Evolutionary conservation across 495 filamentous ascomycete species (phyloP), one percentile per base, ranked within the genome.

Genomic region (Tuber umbilicatum): DNA sequence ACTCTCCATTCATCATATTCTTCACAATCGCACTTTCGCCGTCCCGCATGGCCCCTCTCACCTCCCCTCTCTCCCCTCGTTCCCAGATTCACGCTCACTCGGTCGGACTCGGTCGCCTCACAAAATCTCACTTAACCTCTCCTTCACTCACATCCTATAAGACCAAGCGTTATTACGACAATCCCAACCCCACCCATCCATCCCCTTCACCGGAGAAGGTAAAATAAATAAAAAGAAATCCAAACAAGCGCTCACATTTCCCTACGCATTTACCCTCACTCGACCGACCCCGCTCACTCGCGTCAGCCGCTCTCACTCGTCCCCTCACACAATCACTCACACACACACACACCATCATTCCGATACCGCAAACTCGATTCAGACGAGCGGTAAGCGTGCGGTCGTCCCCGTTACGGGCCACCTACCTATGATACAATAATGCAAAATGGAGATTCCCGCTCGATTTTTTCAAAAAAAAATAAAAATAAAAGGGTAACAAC

Each of bases 261-360:
- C 55, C 21, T 64, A 31, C 55, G 55, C 55, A 64, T 64, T 64
- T 64, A 31, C 55, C 55, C 55, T 64, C 55, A 64, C 55, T 64
- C 55, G 55, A 64, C 55, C 55, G 55, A 64, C 55, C 55, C 55
- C 55, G 55, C 55, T 64, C 55, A 64, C 55, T 64, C 55, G 55
- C 55, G 55, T 64, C 55, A 64, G 55, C 55, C 55, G 55, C 27
- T 64, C 55, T 64, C 55, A 64, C 55, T 64, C 55, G 55, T n/a
- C 55, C 55, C 55, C 55, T 64, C 55, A 27, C 55, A 31, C 55
- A 14, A 14, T 64, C 55, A 5, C 55, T 14, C n/a, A 14, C 50
- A n/a, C 55, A 31, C 55, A 64, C 55, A 45, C 43, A 1, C 43
- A 47, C 27, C n/a, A 6, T 55, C 47, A 12, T n/a, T 27, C 23